These are phyloP conservation scores for Camellia lanceoleosa DNA, from an alignment of 148 eudicot species.

Conservation along the genomic window DNA sequence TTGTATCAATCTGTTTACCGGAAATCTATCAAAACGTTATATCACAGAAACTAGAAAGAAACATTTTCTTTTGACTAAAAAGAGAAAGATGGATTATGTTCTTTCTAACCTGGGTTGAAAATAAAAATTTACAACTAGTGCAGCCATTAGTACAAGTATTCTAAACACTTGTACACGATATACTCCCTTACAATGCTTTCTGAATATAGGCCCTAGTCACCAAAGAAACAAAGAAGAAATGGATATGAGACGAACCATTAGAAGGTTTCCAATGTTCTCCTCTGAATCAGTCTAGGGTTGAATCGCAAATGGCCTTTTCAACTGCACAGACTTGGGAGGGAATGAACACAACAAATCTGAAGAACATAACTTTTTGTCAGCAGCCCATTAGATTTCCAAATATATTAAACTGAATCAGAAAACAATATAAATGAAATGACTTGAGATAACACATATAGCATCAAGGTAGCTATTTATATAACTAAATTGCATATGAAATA, in stretches of 20 bases:
- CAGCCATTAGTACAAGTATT: not conserved
- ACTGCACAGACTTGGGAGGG: slow-evolving; percentile 50
- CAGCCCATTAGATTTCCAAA: not conserved
- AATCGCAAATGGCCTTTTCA: slow-evolving; percentile 46
- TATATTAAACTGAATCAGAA: not conserved
- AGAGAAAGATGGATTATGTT: not conserved
- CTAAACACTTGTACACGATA: not conserved
- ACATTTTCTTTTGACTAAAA: not conserved
- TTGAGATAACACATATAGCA: not conserved
- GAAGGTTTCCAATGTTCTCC: slow-evolving; percentile 50
- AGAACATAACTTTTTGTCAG: slow-evolving; percentile 8
- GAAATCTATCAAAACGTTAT: not conserved
- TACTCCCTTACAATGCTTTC: not conserved
- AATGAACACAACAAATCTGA: slow-evolving; percentile 47
- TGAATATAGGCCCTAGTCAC: not conserved
- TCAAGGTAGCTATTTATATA: not conserved
- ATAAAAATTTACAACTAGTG: not conserved
- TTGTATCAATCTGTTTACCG: no score
- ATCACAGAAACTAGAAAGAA: not conserved
- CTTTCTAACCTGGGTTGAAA: not conserved
- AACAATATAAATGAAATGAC: not conserved
- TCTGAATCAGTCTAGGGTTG: slow-evolving; percentile 53
- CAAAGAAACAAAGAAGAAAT: not conserved
- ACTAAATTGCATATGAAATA: not conserved
- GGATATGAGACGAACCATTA: slow-evolving; percentile 38